phyloP scores from a whole-genome alignment of 768 basidiomycete genomes.

The Lactarius evosmus region DNA sequence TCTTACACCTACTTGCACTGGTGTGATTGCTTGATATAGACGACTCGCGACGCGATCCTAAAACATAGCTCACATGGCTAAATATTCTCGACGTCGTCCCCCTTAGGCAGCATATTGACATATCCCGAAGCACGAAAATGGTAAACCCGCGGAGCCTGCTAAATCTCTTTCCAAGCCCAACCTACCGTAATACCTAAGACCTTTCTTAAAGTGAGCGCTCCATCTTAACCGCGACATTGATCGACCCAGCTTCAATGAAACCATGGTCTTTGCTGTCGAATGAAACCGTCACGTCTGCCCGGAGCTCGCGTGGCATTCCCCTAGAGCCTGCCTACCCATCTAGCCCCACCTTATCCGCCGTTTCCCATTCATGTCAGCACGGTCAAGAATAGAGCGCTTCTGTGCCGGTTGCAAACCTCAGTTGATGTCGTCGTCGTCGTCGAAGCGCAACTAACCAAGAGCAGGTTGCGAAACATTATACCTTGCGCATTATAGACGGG shows the following conservation, averaged over 20 bases:
- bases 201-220: slow-evolving; percentile 53
- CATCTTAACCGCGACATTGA: slow-evolving; percentile 48
- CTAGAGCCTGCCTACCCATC: slow-evolving; percentile 57
- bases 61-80: neutral
- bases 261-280: slow-evolving; percentile 69
- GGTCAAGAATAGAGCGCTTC: neutral
- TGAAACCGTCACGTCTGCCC: slow-evolving; percentile 52
- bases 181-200: slow-evolving; percentile 32
- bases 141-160: no score
- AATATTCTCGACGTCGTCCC: neutral
- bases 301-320: slow-evolving; percentile 22
- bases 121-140: neutral
- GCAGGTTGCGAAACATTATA: neutral
- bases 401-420: neutral
- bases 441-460: neutral
- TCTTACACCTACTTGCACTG: neutral
- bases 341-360: no score
- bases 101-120: no score
- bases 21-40: no score
- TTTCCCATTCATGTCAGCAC: neutral
- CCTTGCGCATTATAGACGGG: no score
- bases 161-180: no score
- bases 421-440: neutral
- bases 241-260: slow-evolving; percentile 53
- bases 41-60: neutral